Base-by-base conservation (phyloP, 495 filamentous ascomycete species). In the Xylaria intraflava region DNA sequence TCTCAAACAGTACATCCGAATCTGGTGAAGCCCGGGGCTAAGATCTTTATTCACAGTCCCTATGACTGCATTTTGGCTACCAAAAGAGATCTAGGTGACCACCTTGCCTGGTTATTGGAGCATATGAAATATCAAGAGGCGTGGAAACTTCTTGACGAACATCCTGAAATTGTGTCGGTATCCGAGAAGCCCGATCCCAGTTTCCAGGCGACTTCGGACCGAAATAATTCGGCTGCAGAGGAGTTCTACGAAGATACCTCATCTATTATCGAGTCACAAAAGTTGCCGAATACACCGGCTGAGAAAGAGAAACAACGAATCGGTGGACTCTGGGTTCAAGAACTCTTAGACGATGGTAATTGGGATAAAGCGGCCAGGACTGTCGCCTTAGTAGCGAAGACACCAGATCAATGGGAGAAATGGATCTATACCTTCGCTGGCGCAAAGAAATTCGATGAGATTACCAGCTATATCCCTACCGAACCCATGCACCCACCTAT, bases 1-100 rank as follows among this genome's bases (percentile, higher is more conserved):
- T 60, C 45, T 20, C 53, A 53, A 42, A 60, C 69, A 3, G 66
- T 68, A 1, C 75, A 79, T 58, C 72, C 75, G 1, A 70, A 73
- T 49, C 68, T 80, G 8, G 58, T 65, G 41, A 82, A 82, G 14
- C 79, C 83, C 6, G 91, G 93, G 0, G 79, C 90, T 56, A 97
- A 96, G 60, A 88, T 98, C 23, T 96, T 95, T 65, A 86, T 98
- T 27, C 89, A 94, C 46, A 96, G 90, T 60, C 94, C 94, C 1
- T 98, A 93, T 59, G 93, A 98, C 69, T 95, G 90, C 58, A 81
- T 96, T 20, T 74, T 95, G 49, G 87, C 89, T 0, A 86, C 92
- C 0, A 89, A 89, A 60, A 74, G 93, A 56, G 91, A 95, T 57
- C 73, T 90, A 11, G 69, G 81, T 0, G 93, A 98, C 65, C 90